phyloP scores from a whole-genome alignment of 2,329 filamentous ascomycete species.

The Graphilbum sp. region DNA sequence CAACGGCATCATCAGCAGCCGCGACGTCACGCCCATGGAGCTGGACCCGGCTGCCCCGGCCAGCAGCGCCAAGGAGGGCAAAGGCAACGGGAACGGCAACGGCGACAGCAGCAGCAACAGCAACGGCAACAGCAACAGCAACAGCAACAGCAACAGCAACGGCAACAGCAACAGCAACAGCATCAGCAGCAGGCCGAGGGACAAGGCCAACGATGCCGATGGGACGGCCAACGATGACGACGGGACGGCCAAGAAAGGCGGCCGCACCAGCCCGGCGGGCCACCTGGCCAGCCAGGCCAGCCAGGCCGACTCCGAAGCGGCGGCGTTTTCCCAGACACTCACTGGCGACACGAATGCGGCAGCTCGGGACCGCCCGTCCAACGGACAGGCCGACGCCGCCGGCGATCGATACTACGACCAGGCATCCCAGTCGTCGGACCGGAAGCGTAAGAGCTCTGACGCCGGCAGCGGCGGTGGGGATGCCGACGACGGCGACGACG shows the following conservation, averaged over 20 bases:
- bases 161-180: no score
- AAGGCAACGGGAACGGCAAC: no score
- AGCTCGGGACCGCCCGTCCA: no score
- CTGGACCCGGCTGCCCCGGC: conserved; percentile 3
- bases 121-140: no score
- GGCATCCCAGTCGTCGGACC: conserved; percentile 11
- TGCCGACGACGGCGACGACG: conserved; percentile 9
- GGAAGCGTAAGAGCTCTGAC: conserved; percentile 15
- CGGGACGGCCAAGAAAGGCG: not conserved
- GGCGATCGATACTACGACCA: not conserved
- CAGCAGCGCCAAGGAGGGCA: not conserved
- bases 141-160: no score
- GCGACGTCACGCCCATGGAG: conserved; percentile 10
- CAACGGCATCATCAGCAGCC: conserved; percentile 4
- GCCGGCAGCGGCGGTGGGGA: conserved; percentile 8
- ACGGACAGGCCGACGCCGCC: conserved; percentile 12
- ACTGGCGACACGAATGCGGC: no score
- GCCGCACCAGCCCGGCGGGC: not conserved
- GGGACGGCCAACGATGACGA: conserved; percentile 1
- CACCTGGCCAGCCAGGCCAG: not conserved
- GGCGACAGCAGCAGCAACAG: no score
- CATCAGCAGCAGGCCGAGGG: not conserved
- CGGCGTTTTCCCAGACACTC: conserved; percentile 9
- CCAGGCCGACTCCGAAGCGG: conserved; percentile 2
- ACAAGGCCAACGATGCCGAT: not conserved